phyloP scores from a whole-genome alignment of 1,284 basidiomycete species.

The Porogramme epimiltina region DNA sequence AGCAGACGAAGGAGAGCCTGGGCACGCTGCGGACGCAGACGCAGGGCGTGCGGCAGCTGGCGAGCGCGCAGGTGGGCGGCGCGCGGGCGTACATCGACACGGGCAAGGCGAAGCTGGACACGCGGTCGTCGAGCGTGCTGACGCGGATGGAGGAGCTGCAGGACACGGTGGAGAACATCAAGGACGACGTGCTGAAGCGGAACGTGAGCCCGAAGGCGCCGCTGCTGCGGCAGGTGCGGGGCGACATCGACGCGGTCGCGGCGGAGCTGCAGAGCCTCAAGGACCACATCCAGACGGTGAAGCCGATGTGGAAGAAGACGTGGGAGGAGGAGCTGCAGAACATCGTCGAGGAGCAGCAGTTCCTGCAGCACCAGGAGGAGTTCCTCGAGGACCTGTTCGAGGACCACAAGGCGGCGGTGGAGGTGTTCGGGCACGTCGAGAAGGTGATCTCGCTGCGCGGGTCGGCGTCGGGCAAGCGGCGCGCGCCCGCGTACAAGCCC shows the following conservation, averaged over 20 bases:
- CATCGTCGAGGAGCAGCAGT: slow-evolving; percentile 96
- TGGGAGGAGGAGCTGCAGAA: slow-evolving; percentile 97
- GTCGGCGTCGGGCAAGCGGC: slow-evolving; percentile 41
- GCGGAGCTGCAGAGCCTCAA: slow-evolving; percentile 78
- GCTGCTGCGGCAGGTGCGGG: slow-evolving; percentile 73
- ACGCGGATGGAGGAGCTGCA: slow-evolving; percentile 94
- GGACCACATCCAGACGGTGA: slow-evolving; percentile 86
- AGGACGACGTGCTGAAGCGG: slow-evolving; percentile 90
- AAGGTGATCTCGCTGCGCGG: slow-evolving; percentile 83
- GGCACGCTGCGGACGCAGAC: slow-evolving; percentile 81
- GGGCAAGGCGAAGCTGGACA: slow-evolving; percentile 89
- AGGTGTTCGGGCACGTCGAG: slow-evolving; percentile 87
- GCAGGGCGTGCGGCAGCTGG: slow-evolving; percentile 83
- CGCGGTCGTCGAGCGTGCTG: slow-evolving; percentile 86
- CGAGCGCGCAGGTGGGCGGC: slow-evolving; percentile 82
- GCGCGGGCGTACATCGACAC: slow-evolving; percentile 89
- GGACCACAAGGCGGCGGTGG: slow-evolving; percentile 86
- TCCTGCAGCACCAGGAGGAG: slow-evolving; percentile 91
- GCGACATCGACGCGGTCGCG: slow-evolving; percentile 73
- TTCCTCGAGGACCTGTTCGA: slow-evolving; percentile 87
- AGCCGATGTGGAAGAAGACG: slow-evolving; percentile 98
- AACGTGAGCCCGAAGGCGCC: slow-evolving; percentile 83
- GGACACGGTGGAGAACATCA: slow-evolving; percentile 89
- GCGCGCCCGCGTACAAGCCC: slow-evolving; percentile 52
- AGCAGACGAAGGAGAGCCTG: slow-evolving; percentile 86